A percentile compares a stretch with the other conserved stretches of the same genome.
These are phyloP conservation scores for Haplosporangium sp. DNA, from an alignment of 371 early-diverging fungal species.

Conservation along the genomic window DNA sequence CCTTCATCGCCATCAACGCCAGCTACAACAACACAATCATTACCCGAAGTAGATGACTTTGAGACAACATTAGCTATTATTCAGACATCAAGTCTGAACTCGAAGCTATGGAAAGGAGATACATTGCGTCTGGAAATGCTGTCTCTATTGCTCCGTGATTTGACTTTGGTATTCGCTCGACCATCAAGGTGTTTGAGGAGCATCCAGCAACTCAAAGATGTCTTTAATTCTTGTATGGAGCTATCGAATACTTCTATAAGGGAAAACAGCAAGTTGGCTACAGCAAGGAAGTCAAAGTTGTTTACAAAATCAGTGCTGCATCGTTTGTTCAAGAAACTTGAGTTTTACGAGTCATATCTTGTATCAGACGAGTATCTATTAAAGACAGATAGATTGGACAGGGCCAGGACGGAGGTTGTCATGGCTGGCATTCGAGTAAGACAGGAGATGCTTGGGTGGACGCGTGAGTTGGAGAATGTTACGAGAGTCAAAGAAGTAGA, in stretches of 20 bases:
- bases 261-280: background rate
- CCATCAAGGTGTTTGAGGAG: constrained; percentile 31
- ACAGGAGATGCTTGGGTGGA: constrained; percentile 45
- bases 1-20: background rate
- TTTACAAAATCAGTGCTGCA: constrained; percentile 28
- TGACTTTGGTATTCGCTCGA: constrained; percentile 30
- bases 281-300: background rate
- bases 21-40: background rate
- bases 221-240: constrained; percentile 10
- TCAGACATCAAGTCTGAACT: constrained; percentile 31
- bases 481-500: constrained; percentile 2
- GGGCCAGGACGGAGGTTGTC: constrained; percentile 39
- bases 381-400: constrained; percentile 32
- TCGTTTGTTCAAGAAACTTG: constrained; percentile 44
- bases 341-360: constrained; percentile 51
- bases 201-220: constrained; percentile 23
- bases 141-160: constrained; percentile 30
- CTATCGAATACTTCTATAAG: background rate
- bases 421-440: constrained; percentile 33
- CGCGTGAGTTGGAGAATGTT: constrained; percentile 26
- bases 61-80: constrained; percentile 48
- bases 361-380: constrained; percentile 25
- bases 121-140: constrained; percentile 45
- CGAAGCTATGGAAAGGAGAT: constrained; percentile 53
- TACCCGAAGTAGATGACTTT: constrained; percentile 43